phyloP scores from a whole-genome alignment of 2,329 filamentous ascomycete genomes.

The Nemania diffusa region DNA sequence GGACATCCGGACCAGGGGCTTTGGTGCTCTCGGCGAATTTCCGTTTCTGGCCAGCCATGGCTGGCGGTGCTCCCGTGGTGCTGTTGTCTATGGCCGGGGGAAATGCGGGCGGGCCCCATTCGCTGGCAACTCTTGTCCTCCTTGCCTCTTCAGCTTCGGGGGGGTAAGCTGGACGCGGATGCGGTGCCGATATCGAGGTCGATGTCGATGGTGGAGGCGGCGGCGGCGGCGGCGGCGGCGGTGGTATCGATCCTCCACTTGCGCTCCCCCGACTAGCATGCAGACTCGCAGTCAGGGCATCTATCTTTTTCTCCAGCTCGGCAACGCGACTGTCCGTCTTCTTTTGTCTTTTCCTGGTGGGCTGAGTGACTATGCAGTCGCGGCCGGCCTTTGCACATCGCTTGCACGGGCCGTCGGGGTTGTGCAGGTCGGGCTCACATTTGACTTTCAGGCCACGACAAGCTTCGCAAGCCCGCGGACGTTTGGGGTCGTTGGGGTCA shows the following conservation, averaged over 20 bases:
- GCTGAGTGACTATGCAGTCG: conserved; percentile 79
- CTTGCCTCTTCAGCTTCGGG: background rate
- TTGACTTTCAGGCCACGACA: conserved; percentile 83
- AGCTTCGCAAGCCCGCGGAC: conserved; percentile 78
- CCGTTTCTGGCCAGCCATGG: conserved; percentile 54
- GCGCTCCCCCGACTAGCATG: conserved; percentile 62
- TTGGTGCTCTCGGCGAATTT: conserved; percentile 51
- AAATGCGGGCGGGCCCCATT: conserved; percentile 41
- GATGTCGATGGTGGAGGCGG: conserved; percentile 4
- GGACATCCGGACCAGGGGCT: conserved; percentile 38
- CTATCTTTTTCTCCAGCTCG: conserved; percentile 92
- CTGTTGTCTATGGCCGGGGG: conserved; percentile 34
- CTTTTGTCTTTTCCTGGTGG: conserved; percentile 82
- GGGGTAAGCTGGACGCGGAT: background rate
- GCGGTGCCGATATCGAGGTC: background rate
- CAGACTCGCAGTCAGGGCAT: conserved; percentile 83
- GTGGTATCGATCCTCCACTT: conserved; percentile 34
- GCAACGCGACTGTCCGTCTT: conserved; percentile 91
- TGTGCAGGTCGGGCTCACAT: conserved; percentile 78
- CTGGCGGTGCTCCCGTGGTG: conserved; percentile 26
- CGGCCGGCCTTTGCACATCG: conserved; percentile 85
- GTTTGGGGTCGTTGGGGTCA: conserved; percentile 65
- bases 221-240: background rate
- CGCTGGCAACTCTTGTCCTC: conserved; percentile 28
- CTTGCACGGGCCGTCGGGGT: conserved; percentile 72